These are phyloP conservation scores for Stagonosporopsis cucurbitacearum DNA, from an alignment of 2,329 filamentous ascomycete species.

Conservation along the genomic window DNA sequence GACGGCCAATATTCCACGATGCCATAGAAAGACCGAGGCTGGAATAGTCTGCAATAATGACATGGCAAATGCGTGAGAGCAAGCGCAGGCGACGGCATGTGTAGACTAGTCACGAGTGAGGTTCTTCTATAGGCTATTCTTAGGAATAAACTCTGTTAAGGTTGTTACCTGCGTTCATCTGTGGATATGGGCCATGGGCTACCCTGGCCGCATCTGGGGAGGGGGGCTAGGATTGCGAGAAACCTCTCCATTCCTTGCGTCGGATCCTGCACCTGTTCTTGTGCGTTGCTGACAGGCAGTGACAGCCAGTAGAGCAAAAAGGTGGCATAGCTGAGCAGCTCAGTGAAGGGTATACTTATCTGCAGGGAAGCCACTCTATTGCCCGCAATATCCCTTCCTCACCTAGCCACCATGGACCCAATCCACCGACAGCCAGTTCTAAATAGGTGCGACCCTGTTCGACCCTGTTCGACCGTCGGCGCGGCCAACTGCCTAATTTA, in stretches of 20 bases:
- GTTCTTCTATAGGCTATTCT: conserved; percentile 33
- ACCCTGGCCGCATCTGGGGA: conserved; percentile 28
- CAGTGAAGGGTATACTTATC: conserved; percentile 4
- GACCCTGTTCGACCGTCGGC: conserved; percentile 27
- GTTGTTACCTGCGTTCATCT: conserved; percentile 22
- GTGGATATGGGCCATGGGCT: conserved; percentile 4
- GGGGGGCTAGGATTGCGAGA: conserved; percentile 25
- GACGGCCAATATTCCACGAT: conserved; percentile 22
- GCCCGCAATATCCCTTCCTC: background rate
- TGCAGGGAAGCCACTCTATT: conserved; percentile 13
- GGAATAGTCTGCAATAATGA: conserved; percentile 27
- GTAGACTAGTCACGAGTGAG: conserved; percentile 21
- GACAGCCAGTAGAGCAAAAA: too few species aligned
- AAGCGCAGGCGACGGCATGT: conserved; percentile 39
- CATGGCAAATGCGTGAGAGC: conserved; percentile 30
- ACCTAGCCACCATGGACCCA: conserved; percentile 13
- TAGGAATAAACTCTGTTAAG: conserved; percentile 44
- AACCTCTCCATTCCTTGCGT: conserved; percentile 21
- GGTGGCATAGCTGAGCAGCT: conserved; percentile 5
- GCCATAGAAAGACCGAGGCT: conserved; percentile 26
- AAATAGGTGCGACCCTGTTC: conserved; percentile 31
- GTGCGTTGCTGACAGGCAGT: conserved; percentile 5
- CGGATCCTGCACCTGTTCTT: background rate
- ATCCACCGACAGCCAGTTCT: conserved; percentile 26
- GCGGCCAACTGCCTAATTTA: conserved; percentile 18